A percentile compares a stretch with the other conserved stretches of the same genome.
Conservation (phyloP, 139 green algal genomes). For the Picochlorum sp. region DNA sequence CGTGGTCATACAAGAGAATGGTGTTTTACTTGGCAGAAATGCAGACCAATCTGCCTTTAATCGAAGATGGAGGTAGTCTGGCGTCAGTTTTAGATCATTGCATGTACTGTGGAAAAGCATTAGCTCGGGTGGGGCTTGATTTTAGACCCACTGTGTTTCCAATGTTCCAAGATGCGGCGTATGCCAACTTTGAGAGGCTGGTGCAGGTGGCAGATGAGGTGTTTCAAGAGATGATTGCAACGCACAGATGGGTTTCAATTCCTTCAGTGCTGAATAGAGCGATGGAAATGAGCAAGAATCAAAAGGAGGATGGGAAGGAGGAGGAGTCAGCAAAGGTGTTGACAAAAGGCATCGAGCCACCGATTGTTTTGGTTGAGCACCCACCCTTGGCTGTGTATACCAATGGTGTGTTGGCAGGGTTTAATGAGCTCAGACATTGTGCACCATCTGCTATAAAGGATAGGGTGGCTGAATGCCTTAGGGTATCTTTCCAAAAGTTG, state of each 20-base stretch:
- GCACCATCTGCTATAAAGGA: slow-evolving; percentile 34
- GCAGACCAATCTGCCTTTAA: slow-evolving; percentile 42
- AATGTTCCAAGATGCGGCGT: slow-evolving; percentile 71
- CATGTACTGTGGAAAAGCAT: slow-evolving; percentile 88
- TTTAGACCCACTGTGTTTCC: slow-evolving; percentile 77
- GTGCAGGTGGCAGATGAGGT: slow-evolving; percentile 45
- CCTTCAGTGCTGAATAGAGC: slow-evolving; percentile 18
- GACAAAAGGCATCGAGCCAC: slow-evolving; percentile 34
- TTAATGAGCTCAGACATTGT: slow-evolving; percentile 96
- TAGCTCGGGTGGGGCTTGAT: slow-evolving; percentile 90
- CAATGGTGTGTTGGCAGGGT: slow-evolving; percentile 78
- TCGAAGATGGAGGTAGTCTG: slow-evolving; percentile 64
- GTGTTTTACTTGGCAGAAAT: slow-evolving; percentile 50
- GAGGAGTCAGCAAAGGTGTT: not conserved
- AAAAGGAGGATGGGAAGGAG: not conserved
- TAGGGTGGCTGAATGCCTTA: slow-evolving; percentile 21
- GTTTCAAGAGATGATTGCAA: slow-evolving; percentile 66
- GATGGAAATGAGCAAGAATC: slow-evolving; percentile 6
- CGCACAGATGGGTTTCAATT: slow-evolving; percentile 81
- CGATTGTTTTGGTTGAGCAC: slow-evolving; percentile 81
- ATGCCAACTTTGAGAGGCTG: slow-evolving; percentile 48
- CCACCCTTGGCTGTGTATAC: slow-evolving; percentile 80
- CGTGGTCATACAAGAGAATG: slow-evolving; percentile 72
- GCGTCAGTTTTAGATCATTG: slow-evolving; percentile 85
- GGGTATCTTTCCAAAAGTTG: slow-evolving; percentile 42